These are phyloP conservation scores for Debaryomyces maramus DNA, from an alignment of 805 yeast species.

Conservation along the genomic window DNA sequence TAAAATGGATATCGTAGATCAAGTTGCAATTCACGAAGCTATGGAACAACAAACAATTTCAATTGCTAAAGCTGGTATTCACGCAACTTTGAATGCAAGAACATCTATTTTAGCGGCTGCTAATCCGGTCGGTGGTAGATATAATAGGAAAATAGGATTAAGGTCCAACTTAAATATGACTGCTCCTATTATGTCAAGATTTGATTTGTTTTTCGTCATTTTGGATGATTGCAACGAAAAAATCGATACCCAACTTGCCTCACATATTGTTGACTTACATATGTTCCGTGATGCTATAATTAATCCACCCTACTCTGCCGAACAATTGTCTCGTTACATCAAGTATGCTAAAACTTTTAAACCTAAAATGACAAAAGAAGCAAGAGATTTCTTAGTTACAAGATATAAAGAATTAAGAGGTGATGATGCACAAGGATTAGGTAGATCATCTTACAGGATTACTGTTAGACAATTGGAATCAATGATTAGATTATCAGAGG, in stretches of 20 bases:
- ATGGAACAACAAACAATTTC: constrained; percentile 99
- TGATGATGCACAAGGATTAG: constrained; percentile 88
- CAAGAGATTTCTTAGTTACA: constrained; percentile 72
- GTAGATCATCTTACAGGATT: constrained; percentile 84
- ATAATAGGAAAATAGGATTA: constrained; percentile 81
- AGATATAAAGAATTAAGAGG: constrained; percentile 82
- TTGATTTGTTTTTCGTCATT: constrained; percentile 91
- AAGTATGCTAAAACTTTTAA: constrained; percentile 90
- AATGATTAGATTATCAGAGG: constrained; percentile 90
- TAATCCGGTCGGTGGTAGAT: constrained; percentile 95
- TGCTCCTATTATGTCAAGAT: constrained; percentile 98
- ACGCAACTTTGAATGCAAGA: constrained; percentile 95
- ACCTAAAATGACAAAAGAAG: constrained; percentile 81
- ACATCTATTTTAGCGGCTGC: constrained; percentile 98
- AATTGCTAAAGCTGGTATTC: constrained; percentile 98
- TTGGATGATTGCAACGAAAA: constrained; percentile 92
- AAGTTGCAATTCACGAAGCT: constrained; percentile 98
- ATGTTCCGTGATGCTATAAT: constrained; percentile 90
- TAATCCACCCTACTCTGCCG: constrained; percentile 84
- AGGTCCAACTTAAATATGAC: constrained; percentile 91
- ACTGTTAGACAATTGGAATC: constrained; percentile 97
- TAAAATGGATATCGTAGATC: constrained; percentile 93
- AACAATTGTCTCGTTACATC: constrained; percentile 84
- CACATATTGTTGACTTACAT: constrained; percentile 90
- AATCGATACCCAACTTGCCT: constrained; percentile 85